Conservation (phyloP, 176 grass and related monocot genomes). For the Oryza australiensis region DNA sequence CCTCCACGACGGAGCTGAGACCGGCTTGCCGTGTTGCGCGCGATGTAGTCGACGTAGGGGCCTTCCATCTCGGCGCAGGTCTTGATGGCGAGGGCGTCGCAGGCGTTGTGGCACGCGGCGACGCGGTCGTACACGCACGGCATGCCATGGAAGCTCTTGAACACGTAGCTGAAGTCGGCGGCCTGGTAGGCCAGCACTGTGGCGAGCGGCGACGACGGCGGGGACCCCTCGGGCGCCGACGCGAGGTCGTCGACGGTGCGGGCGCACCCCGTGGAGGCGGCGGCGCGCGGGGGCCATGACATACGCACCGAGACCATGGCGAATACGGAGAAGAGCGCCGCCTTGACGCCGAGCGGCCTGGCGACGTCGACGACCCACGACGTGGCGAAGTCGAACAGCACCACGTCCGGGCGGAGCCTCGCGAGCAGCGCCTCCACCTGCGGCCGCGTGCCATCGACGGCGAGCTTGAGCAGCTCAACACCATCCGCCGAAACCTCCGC, state of each 20-base stretch:
- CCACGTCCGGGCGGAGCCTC: constrained; percentile 30
- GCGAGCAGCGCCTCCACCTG: constrained; percentile 45
- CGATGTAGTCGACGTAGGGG: constrained; percentile 32
- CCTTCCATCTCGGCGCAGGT: constrained; percentile 52
- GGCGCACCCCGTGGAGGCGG: not conserved
- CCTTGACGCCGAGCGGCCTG: constrained; percentile 33
- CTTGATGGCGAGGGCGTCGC: constrained; percentile 33
- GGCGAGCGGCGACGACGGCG: constrained; percentile 26
- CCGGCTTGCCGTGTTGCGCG: constrained; percentile 9
- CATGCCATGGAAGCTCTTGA: constrained; percentile 24
- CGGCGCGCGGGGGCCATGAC: constrained; percentile 26
- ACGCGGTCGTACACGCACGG: constrained; percentile 32
- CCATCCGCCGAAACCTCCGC: constrained; percentile 38
- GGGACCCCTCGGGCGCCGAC: constrained; percentile 34
- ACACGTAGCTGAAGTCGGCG: constrained; percentile 40
- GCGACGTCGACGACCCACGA: constrained; percentile 36
- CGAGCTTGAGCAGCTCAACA: constrained; percentile 51
- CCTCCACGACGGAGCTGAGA: constrained; percentile 55
- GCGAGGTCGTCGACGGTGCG: constrained; percentile 5
- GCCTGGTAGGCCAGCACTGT: constrained; percentile 38
- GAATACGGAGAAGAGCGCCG: constrained; percentile 43
- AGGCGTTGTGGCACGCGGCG: not conserved
- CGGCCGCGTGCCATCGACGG: constrained; percentile 46
- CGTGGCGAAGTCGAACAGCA: constrained; percentile 51
- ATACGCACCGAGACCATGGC: constrained; percentile 37